Evolutionary conservation across 2,329 filamentous ascomycete genomes (phyloP).

Genomic region (Penicillium hordei): DNA sequence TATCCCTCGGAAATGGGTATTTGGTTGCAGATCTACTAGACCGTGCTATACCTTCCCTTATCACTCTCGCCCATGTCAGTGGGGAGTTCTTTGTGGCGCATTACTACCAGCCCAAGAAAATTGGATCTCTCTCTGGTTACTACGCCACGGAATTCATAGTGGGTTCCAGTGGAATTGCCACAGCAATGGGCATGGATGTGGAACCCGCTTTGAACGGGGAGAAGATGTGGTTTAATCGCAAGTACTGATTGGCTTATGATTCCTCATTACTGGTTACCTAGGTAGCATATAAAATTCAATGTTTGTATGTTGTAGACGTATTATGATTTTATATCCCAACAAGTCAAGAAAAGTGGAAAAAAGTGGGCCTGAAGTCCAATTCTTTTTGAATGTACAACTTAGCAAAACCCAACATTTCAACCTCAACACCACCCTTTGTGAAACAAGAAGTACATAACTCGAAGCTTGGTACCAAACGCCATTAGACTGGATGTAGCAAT

Average conservation of each 20-base stretch:
- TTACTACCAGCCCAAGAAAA: slow-evolving; percentile 1
- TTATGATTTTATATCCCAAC: neutral
- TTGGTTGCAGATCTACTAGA: slow-evolving; percentile 2
- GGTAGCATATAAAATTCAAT: neutral
- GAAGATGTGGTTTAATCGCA: slow-evolving; percentile 8
- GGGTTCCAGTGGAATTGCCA: neutral
- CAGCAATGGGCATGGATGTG: slow-evolving; percentile 2
- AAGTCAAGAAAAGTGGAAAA: neutral
- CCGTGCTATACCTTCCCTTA: neutral
- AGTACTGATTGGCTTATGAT: neutral
- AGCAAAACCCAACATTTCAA: neutral
- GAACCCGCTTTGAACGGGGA: slow-evolving; percentile 1
- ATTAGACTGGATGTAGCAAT: neutral
- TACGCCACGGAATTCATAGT: slow-evolving; percentile 1
- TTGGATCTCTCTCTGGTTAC: slow-evolving; percentile 1
- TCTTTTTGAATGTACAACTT: neutral
- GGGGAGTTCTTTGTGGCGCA: slow-evolving; percentile 8
- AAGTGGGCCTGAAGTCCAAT: neutral
- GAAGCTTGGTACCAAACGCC: neutral
- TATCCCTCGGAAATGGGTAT: neutral
- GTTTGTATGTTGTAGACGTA: neutral
- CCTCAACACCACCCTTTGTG: neutral
- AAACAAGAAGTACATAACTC: neutral
- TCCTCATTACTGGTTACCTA: neutral
- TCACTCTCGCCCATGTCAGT: neutral